Evolutionary conservation across 805 yeast species (phyloP), one percentile per base, ranked within the genome.

Genomic region (Candida sanyiensis): DNA sequence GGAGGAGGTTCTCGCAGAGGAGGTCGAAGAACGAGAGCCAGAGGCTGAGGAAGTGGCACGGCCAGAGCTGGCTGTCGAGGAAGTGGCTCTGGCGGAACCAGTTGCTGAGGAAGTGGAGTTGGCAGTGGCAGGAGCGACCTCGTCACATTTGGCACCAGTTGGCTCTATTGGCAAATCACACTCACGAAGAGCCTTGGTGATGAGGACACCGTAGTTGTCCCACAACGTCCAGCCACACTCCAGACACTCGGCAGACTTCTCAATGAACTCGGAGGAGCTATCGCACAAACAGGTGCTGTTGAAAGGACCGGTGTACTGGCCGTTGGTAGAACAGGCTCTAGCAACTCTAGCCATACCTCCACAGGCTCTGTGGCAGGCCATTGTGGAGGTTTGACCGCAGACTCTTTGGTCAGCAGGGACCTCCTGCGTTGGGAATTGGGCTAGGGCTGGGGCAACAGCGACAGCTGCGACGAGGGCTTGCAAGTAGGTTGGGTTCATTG

Each of bases 191-290:
- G 63, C 57, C 15, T 49, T 43, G 5, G 52, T 37, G 31, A 62
- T 48, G 49, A 45, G 59, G 2, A 44, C 28, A 21, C 54, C 56
- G 45, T 62, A 62, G 47, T 58, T 57, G 23, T 50, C 40, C 61
- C 61, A 62, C 37, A 62, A 44, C 43, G 63, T 60, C 66, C 65
- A 62, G 30, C 66, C 67, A 51, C 67, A 62, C 26, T 53, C 61
- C 37, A 62, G 48, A 50, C 67, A 62, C 6, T 44, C 47, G 15
- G 48, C 49, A 26, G 53, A 53, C 31, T 44, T 40, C 8, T 13
- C 22, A 35, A 43, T 37, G 46, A 52, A 56, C 16, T 38, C 31
- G 17, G 50, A 38, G 21, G 35, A 52, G 10, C 34, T 27, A 18
- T 42, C 43, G 44, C 60, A 56, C 35, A 50, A 37, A 44, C 60